These are phyloP conservation scores for Hyphopichia khmerensis DNA, from an alignment of 1,139 yeast genomes.

Conservation along the genomic window DNA sequence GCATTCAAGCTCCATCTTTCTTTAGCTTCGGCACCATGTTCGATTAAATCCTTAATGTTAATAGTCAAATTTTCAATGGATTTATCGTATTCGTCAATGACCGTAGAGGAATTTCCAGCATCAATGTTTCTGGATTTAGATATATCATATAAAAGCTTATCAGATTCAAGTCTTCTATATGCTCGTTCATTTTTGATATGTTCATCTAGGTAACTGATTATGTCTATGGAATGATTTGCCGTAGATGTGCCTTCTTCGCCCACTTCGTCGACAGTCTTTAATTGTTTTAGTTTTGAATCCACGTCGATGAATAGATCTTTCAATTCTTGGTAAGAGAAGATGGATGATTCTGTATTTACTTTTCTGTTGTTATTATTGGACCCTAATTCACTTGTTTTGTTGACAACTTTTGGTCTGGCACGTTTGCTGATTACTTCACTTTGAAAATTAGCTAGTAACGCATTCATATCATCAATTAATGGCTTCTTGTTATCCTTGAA, in stretches of 20 bases:
- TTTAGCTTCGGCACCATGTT: constrained; percentile 31
- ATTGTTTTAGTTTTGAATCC: constrained; percentile 11
- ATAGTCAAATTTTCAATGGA: constrained; percentile 24
- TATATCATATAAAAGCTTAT: constrained; percentile 20
- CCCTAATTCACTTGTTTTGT: constrained; percentile 1
- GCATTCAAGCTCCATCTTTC: constrained; percentile 39
- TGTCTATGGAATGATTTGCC: constrained; percentile 6
- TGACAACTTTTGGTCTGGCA: constrained; percentile 10
- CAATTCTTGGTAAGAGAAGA: constrained; percentile 21
- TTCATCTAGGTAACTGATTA: constrained; percentile 21
- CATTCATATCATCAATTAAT: constrained; percentile 32
- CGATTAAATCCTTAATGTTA: constrained; percentile 27
- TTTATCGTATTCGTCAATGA: constrained; percentile 33
- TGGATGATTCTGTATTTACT: constrained; percentile 18
- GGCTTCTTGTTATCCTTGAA: constrained; percentile 36
- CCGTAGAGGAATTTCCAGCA: constrained; percentile 11
- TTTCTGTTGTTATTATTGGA: constrained; percentile 9
- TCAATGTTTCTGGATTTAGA: constrained; percentile 16
- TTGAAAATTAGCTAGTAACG: constrained; percentile 25
- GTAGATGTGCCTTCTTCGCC: constrained; percentile 4
- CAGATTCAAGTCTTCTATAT: constrained; percentile 22
- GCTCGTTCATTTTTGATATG: constrained; percentile 22
- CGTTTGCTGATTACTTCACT: constrained; percentile 13
- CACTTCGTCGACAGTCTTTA: constrained; percentile 12
- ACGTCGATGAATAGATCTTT: constrained; percentile 19